phyloP scores from a whole-genome alignment of 176 grass and related monocot species.

The Oryza rufipogon region DNA sequence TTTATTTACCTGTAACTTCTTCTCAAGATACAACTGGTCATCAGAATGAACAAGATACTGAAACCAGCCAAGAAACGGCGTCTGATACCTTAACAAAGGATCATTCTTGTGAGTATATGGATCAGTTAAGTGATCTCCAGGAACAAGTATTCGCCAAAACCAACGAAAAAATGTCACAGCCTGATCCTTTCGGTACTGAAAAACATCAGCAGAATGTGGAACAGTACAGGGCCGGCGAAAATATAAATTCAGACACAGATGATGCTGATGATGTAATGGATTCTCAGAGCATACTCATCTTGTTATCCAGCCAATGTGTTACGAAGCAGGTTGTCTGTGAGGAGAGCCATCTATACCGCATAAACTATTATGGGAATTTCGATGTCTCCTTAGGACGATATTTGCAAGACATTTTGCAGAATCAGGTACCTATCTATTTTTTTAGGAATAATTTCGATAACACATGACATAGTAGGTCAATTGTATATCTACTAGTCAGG shows the following conservation, averaged over 20 bases:
- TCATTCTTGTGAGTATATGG: constrained; percentile 38
- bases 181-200: not conserved
- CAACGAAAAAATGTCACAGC: constrained; percentile 14
- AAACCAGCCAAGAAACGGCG: constrained; percentile 34
- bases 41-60: constrained; percentile 39
- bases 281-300: constrained; percentile 77
- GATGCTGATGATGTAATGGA: constrained; percentile 47
- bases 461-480: not conserved
- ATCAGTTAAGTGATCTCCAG: constrained; percentile 18
- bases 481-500: not conserved
- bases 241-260: constrained; percentile 40
- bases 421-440: constrained; percentile 55
- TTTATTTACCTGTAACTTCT: constrained; percentile 58
- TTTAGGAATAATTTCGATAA: not conserved
- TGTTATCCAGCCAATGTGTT: constrained; percentile 81
- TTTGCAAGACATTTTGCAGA: constrained; percentile 83
- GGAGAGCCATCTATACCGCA: constrained; percentile 77
- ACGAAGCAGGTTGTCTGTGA: constrained; percentile 74
- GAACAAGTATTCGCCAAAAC: constrained; percentile 33
- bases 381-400: constrained; percentile 83
- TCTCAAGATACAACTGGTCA: constrained; percentile 50
- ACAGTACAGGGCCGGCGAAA: constrained; percentile 29
- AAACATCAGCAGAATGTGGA: constrained; percentile 30
- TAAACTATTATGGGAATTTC: constrained; percentile 87
- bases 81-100: not conserved